These are phyloP conservation scores for Paratinospora sagittata DNA, from an alignment of 164 flowering plant genomes.

Conservation along the genomic window DNA sequence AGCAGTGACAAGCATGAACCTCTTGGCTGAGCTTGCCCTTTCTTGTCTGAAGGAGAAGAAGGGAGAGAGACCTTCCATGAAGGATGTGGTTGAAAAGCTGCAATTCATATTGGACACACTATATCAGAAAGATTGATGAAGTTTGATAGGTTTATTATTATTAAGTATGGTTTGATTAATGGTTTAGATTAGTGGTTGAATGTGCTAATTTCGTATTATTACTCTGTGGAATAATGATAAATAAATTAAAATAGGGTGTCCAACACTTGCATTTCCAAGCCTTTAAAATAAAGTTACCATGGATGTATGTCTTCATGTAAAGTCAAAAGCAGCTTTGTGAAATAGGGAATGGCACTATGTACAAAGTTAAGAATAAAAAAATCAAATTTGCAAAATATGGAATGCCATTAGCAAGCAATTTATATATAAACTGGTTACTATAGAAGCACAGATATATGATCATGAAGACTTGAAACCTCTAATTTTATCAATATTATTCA, in stretches of 20 bases:
- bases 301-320: background rate
- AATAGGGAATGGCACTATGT: constrained; percentile 12
- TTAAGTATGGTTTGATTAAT: background rate
- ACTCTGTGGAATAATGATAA: background rate
- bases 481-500: no score
- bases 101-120: constrained; percentile 25
- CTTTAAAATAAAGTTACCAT: background rate
- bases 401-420: background rate
- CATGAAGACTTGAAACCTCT: no score
- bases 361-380: no score
- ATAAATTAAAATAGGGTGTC: background rate
- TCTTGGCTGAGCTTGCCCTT: constrained; percentile 43
- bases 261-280: background rate
- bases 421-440: no score
- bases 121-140: constrained; percentile 10
- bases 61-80: constrained; percentile 61
- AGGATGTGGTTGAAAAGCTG: constrained; percentile 44
- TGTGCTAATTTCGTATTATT: background rate
- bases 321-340: constrained; percentile 1
- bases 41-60: constrained; percentile 53
- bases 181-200: background rate
- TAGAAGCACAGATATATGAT: background rate
- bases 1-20: constrained; percentile 23
- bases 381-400: constrained; percentile 4
- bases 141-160: background rate